Percentiles rank a stretch among this genome's conserved stretches.
Conservation (phyloP, 2,329 filamentous ascomycete genomes). For the Diaporthe batatas region DNA sequence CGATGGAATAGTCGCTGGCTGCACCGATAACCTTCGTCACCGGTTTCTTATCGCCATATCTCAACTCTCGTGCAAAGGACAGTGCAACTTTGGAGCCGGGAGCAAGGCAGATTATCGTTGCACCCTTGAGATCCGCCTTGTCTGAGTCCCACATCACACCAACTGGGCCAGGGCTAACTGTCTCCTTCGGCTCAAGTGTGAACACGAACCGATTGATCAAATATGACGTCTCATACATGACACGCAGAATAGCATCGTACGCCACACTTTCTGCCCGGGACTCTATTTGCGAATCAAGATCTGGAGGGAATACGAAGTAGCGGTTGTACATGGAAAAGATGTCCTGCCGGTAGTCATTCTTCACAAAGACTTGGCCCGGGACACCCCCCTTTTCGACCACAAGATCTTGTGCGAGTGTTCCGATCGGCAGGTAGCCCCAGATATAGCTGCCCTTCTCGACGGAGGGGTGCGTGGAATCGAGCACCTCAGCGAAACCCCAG, state of each 20-base stretch:
- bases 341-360: conserved; percentile 14
- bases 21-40: conserved; percentile 25
- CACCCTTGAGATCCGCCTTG: background rate
- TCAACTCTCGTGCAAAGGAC: conserved; percentile 21
- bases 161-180: background rate
- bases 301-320: conserved; percentile 5
- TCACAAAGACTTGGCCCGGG: conserved; percentile 21
- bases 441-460: conserved; percentile 28
- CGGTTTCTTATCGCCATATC: conserved; percentile 17
- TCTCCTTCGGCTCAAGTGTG: conserved; percentile 10
- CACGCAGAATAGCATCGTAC: conserved; percentile 19
- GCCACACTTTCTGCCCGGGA: conserved; percentile 8
- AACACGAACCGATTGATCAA: conserved; percentile 26
- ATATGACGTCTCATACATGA: conserved; percentile 32
- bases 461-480: conserved; percentile 23
- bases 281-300: background rate
- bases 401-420: conserved; percentile 32
- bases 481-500: conserved; percentile 32
- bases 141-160: background rate
- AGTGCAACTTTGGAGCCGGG: conserved; percentile 25
- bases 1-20: conserved; percentile 16
- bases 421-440: conserved; percentile 29
- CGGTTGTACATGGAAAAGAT: conserved; percentile 33
- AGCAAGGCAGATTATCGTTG: conserved; percentile 15
- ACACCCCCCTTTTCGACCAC: background rate